Percentiles rank a stretch among this genome's conserved stretches.
phyloP scores from a whole-genome alignment of 305 asterid genomes.

The Fraxinus nigra region DNA sequence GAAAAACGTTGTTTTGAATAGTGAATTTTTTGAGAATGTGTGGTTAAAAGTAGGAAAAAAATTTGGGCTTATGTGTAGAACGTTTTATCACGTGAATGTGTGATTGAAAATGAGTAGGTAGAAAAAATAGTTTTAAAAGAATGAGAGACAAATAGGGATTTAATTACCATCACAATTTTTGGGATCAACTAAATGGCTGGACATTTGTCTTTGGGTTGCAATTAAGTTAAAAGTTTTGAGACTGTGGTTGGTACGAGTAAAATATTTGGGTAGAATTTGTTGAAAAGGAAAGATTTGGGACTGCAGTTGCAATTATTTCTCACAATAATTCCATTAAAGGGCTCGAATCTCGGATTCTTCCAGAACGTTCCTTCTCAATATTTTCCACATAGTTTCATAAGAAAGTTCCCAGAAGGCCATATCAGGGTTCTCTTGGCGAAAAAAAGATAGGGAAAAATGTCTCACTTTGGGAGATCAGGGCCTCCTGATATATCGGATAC shows the following conservation, averaged over 20 bases:
- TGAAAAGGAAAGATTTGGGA: too few species aligned
- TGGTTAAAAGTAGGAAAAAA: too few species aligned
- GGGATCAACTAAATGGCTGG: neutral
- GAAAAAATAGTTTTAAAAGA: too few species aligned
- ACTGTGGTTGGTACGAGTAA: neutral
- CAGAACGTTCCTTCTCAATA: neutral
- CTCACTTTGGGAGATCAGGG: conserved; percentile 28
- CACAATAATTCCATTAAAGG: neutral
- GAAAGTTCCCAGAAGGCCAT: neutral
- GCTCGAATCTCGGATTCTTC: neutral
- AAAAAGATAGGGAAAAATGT: conserved; percentile 13
- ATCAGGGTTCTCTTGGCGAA: neutral
- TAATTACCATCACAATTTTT: neutral
- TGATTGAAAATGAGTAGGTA: neutral
- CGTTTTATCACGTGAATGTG: neutral
- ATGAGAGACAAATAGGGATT: neutral
- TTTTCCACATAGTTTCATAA: neutral
- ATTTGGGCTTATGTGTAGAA: neutral
- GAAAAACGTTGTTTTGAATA: neutral
- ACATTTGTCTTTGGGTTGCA: neutral
- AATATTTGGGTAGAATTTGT: too few species aligned
- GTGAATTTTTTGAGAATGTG: neutral
- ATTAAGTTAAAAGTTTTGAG: neutral
- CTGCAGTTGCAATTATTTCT: neutral
- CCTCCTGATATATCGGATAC: conserved; percentile 30